A percentile compares a stretch with the other conserved stretches of the same genome.
Conservation (phyloP, 2,329 filamentous ascomycete genomes). For the Zymoseptoria pseudotritici region DNA sequence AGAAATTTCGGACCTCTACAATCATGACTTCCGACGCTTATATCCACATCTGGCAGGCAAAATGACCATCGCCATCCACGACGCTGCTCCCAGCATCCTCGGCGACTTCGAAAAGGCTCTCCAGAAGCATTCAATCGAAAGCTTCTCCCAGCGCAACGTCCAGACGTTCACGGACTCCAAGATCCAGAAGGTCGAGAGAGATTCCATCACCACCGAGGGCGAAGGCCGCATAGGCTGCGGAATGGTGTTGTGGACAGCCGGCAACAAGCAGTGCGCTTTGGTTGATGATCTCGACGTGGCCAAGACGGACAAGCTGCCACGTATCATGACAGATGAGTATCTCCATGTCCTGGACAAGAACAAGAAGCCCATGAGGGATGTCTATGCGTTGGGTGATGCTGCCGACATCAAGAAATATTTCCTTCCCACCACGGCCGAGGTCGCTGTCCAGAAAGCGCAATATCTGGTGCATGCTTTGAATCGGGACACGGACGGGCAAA, state of each 20-base stretch:
- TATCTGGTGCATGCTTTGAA: constrained; percentile 29
- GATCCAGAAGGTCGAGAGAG: constrained; percentile 30
- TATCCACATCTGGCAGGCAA: constrained; percentile 37
- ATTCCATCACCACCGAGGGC: constrained; percentile 31
- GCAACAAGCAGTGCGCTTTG: constrained; percentile 30
- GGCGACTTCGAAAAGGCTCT: constrained; percentile 34
- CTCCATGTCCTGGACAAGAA: constrained; percentile 26
- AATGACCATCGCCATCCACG: constrained; percentile 37
- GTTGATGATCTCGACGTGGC: constrained; percentile 28
- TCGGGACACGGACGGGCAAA: constrained; percentile 4
- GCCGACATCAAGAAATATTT: constrained; percentile 32
- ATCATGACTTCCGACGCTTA: constrained; percentile 32
- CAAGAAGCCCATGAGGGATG: constrained; percentile 21
- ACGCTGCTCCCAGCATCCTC: constrained; percentile 24
- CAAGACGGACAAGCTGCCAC: constrained; percentile 28
- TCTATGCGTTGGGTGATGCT: constrained; percentile 32
- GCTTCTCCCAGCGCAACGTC: constrained; percentile 32
- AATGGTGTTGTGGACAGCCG: constrained; percentile 34
- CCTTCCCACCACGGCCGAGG: constrained; percentile 32
- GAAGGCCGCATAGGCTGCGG: constrained; percentile 32
- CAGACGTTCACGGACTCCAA: constrained; percentile 33
- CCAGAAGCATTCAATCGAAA: constrained; percentile 36
- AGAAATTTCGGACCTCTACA: constrained; percentile 38
- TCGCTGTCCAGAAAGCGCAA: constrained; percentile 33
- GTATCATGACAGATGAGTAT: constrained; percentile 31